phyloP scores from a whole-genome alignment of 768 basidiomycete species.

The Thelephora ganbajun region DNA sequence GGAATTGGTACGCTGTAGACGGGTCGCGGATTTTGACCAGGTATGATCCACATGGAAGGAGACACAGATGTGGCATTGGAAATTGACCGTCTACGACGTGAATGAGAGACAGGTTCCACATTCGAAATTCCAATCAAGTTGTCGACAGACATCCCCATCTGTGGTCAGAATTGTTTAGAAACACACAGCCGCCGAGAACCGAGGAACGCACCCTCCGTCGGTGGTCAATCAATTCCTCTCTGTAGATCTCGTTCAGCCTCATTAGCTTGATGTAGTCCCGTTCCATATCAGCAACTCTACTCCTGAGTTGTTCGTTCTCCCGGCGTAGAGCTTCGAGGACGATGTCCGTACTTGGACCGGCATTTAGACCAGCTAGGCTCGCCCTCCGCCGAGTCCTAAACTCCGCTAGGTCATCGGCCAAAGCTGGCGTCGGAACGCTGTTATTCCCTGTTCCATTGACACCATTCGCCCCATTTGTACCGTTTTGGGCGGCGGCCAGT shows the following conservation, averaged over 20 bases:
- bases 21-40: slow-evolving; percentile 15
- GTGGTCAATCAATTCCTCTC: slow-evolving; percentile 73
- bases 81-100: slow-evolving; percentile 44
- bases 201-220: slow-evolving; percentile 48
- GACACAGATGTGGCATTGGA: slow-evolving; percentile 33
- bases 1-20: slow-evolving; percentile 63
- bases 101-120: slow-evolving; percentile 56
- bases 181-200: neutral
- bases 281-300: slow-evolving; percentile 57
- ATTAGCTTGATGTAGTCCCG: slow-evolving; percentile 62
- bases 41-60: slow-evolving; percentile 25
- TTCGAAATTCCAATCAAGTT: slow-evolving; percentile 55
- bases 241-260: slow-evolving; percentile 69
- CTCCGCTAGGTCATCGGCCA: neutral
- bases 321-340: slow-evolving; percentile 64
- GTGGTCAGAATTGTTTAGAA: neutral
- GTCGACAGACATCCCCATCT: slow-evolving; percentile 71
- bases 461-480: too few species aligned
- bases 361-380: slow-evolving; percentile 13
- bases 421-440: slow-evolving; percentile 2
- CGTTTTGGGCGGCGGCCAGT: slow-evolving; percentile 39
- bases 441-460: slow-evolving; percentile 7
- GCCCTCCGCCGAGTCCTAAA: neutral
- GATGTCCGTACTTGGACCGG: slow-evolving; percentile 31
- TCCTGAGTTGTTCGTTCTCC: slow-evolving; percentile 68